phyloP scores from a whole-genome alignment of 164 flowering plant genomes.

The Echeveria elegans region DNA sequence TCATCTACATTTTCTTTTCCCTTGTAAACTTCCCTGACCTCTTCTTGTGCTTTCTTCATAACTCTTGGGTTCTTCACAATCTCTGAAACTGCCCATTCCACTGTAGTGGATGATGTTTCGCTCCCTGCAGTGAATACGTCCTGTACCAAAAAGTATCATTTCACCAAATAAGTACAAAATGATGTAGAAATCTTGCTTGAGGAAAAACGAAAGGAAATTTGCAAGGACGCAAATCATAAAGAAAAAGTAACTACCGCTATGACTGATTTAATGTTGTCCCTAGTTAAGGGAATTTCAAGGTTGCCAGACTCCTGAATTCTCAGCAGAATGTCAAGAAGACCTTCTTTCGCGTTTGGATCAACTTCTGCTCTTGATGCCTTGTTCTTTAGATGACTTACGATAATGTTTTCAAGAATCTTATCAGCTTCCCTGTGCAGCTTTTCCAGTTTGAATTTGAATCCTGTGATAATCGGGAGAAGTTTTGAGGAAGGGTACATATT shows the following conservation, averaged over 20 bases:
- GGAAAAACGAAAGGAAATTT: background rate
- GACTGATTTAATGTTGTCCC: constrained; percentile 9
- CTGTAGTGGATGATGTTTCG: constrained; percentile 20
- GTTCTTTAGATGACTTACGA: background rate
- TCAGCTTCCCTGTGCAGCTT: constrained; percentile 3
- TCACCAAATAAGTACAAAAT: too few species aligned
- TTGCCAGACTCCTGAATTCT: constrained; percentile 3
- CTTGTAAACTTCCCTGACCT: constrained; percentile 21
- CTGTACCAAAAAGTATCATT: constrained; percentile 9
- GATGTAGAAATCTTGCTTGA: background rate
- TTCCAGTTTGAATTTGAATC: background rate
- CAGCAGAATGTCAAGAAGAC: constrained; percentile 3
- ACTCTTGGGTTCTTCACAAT: constrained; percentile 21
- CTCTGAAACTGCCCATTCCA: constrained; percentile 34
- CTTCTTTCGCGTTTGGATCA: background rate
- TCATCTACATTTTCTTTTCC: constrained; percentile 17
- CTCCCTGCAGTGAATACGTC: constrained; percentile 27
- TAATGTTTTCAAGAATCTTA: constrained; percentile 6
- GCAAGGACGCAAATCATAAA: background rate
- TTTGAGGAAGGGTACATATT: constrained; percentile 8
- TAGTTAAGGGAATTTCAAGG: constrained; percentile 8
- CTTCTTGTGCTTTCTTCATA: constrained; percentile 25
- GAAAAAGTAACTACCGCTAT: background rate
- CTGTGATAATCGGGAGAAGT: constrained; percentile 4
- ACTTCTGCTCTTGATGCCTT: background rate